Conservation (phyloP, 306 rosid genomes). For the Cicer yamashitae region DNA sequence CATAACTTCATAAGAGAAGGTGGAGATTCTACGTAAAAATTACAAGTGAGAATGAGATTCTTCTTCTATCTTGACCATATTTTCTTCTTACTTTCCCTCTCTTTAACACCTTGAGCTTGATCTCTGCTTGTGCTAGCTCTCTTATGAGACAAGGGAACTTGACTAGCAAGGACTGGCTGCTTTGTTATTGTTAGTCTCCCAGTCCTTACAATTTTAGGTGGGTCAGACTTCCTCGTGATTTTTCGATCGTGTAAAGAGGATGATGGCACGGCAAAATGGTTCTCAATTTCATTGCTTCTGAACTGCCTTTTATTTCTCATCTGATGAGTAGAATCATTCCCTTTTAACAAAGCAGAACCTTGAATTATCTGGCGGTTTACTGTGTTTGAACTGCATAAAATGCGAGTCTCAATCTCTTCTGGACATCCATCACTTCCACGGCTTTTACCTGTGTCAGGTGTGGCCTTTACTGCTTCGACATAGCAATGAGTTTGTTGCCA, state of each 20-base stretch:
- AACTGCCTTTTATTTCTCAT: conserved; percentile 67
- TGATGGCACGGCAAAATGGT: conserved; percentile 43
- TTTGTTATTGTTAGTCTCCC: conserved; percentile 57
- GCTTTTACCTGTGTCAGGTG: conserved; percentile 56
- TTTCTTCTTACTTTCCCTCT: conserved; percentile 78
- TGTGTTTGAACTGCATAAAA: conserved; percentile 64
- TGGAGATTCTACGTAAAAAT: conserved; percentile 9
- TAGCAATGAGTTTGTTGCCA: conserved; percentile 50
- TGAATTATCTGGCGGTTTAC: conserved; percentile 55
- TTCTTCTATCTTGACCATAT: conserved; percentile 70
- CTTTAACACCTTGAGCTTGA: conserved; percentile 64
- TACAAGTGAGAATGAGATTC: conserved; percentile 37
- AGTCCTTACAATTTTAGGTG: conserved; percentile 63
- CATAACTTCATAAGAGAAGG: not conserved
- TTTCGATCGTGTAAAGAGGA: conserved; percentile 53
- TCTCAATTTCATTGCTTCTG: conserved; percentile 73
- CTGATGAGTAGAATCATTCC: conserved; percentile 61
- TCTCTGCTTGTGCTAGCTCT: conserved; percentile 77
- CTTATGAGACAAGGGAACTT: conserved; percentile 65
- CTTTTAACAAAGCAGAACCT: conserved; percentile 57
- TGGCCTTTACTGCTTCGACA: conserved; percentile 58
- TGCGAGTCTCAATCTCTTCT: conserved; percentile 60
- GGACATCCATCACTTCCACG: conserved; percentile 51
- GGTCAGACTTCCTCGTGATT: conserved; percentile 77
- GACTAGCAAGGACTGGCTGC: conserved; percentile 60